phyloP scores from a whole-genome alignment of 2,329 filamentous ascomycete genomes.

The Colletotrichum sojae region DNA sequence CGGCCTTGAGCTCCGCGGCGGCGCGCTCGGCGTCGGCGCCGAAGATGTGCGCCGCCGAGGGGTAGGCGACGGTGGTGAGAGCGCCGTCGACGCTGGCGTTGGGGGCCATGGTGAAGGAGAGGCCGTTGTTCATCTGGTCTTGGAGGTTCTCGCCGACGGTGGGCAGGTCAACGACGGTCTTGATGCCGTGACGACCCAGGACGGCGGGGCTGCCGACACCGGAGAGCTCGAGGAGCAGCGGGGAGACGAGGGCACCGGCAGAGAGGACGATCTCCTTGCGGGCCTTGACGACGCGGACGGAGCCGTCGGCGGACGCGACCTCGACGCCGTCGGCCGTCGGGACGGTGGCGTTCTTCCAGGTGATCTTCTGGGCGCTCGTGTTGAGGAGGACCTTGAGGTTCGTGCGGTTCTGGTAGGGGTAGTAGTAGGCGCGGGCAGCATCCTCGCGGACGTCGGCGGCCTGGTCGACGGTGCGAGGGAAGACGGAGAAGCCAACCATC shows the following conservation, averaged over 20 bases:
- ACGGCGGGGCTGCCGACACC: slow-evolving; percentile 63
- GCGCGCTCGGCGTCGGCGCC: slow-evolving; percentile 13
- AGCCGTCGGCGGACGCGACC: slow-evolving; percentile 54
- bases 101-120: slow-evolving; percentile 37
- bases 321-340: slow-evolving; percentile 52
- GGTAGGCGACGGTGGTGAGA: slow-evolving; percentile 36
- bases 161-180: slow-evolving; percentile 59
- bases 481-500: slow-evolving; percentile 54
- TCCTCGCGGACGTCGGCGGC: slow-evolving; percentile 55
- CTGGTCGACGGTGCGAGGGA: slow-evolving; percentile 57
- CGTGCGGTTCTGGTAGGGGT: slow-evolving; percentile 51
- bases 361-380: slow-evolving; percentile 31
- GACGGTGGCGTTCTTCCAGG: slow-evolving; percentile 20
- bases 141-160: slow-evolving; percentile 68
- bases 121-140: slow-evolving; percentile 59
- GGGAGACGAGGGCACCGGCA: slow-evolving; percentile 65
- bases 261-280: slow-evolving; percentile 63
- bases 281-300: slow-evolving; percentile 52
- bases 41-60: not conserved
- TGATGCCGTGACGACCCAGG: slow-evolving; percentile 58
- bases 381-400: slow-evolving; percentile 50
- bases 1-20: slow-evolving; percentile 45
- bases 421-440: slow-evolving; percentile 58
- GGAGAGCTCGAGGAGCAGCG: slow-evolving; percentile 66
- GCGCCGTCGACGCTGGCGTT: slow-evolving; percentile 22